Percentiles rank a stretch among this genome's conserved stretches.
These are phyloP conservation scores for Malbranchea cinnamomea DNA, from an alignment of 2,329 filamentous ascomycete species.

Conservation along the genomic window DNA sequence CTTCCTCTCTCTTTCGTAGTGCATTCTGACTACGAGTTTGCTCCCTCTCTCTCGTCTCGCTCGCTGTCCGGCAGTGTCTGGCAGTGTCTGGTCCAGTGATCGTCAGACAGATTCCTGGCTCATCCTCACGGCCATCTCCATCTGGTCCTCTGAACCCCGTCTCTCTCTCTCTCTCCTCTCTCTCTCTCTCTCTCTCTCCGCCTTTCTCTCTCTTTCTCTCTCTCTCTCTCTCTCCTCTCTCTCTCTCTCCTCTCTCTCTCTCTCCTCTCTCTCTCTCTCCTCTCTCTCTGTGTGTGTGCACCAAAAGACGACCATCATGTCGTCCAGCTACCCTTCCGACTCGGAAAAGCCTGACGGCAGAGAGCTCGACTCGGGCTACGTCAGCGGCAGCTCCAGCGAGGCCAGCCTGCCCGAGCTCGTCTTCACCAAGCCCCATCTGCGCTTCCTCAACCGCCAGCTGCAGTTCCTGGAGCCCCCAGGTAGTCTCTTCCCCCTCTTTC, in stretches of 20 bases:
- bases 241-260: constrained; percentile 11
- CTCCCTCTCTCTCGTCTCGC: not conserved
- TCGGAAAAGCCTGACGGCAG: constrained; percentile 20
- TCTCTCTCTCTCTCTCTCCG: constrained; percentile 19
- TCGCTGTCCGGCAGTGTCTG: not conserved
- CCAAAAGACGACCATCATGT: constrained; percentile 24
- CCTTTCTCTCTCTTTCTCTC: constrained; percentile 14
- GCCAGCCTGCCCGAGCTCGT: constrained; percentile 57
- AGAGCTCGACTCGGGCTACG: constrained; percentile 70
- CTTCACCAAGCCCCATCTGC: constrained; percentile 76
- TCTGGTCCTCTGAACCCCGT: not conserved
- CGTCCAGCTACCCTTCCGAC: constrained; percentile 22
- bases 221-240: constrained; percentile 9
- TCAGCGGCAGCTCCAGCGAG: constrained; percentile 49
- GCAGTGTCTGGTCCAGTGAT: constrained; percentile 2
- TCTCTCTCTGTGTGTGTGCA: constrained; percentile 3
- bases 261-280: constrained; percentile 9
- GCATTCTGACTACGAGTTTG: not conserved
- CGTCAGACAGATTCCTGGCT: constrained; percentile 1
- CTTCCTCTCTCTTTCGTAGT: constrained; percentile 1
- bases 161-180: constrained; percentile 11
- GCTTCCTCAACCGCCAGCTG: constrained; percentile 80
- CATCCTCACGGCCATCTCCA: constrained; percentile 1
- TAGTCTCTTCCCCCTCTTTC: constrained; percentile 19
- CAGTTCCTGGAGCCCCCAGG: constrained; percentile 71